Conservation (phyloP, 2,329 filamentous ascomycete genomes). For the Trichoderma sp. region DNA sequence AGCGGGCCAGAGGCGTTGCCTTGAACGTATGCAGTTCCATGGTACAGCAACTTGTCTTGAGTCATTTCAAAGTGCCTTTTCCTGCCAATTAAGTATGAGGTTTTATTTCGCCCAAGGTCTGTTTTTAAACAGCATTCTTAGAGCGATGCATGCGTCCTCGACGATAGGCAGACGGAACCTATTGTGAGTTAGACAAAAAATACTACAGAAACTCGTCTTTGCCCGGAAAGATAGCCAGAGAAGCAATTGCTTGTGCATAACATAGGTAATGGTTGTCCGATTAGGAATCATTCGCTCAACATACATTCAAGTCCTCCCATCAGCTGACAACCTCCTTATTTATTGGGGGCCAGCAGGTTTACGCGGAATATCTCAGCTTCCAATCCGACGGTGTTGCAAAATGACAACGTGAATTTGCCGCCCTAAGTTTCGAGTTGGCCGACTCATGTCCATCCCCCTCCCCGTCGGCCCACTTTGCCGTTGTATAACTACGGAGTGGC, state of each 20-base stretch:
- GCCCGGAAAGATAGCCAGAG: neutral
- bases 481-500: neutral
- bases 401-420: neutral
- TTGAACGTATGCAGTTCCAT: constrained; percentile 28
- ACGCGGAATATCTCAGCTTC: neutral
- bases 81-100: neutral
- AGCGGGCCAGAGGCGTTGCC: constrained; percentile 33
- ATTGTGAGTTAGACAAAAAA: neutral
- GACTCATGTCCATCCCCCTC: neutral
- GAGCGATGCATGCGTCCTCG: neutral
- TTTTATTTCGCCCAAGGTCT: neutral
- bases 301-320: neutral
- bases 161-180: neutral
- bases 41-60: neutral
- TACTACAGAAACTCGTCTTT: neutral
- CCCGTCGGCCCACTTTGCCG: neutral
- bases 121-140: rapidly evolving
- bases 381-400: neutral
- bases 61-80: neutral
- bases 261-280: neutral
- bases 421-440: neutral
- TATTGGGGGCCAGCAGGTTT: neutral
- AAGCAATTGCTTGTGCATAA: neutral
- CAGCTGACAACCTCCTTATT: neutral
- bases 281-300: neutral